A percentile compares a stretch with the other conserved stretches of the same genome.
phyloP scores from a whole-genome alignment of 805 yeast genomes.

The Starmerella sirachaensis region DNA sequence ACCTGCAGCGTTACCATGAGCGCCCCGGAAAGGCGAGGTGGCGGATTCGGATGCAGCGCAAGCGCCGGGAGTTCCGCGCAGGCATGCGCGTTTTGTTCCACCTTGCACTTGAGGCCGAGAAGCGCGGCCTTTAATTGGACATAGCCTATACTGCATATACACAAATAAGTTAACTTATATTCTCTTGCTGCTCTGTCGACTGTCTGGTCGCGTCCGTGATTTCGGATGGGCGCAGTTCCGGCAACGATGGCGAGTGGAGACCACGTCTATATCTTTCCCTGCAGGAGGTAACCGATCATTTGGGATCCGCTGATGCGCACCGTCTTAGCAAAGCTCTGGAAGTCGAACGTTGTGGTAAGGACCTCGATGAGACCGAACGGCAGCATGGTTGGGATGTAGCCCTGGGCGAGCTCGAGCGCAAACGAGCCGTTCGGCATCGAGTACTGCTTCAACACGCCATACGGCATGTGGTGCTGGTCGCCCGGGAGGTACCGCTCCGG shows the following conservation, averaged over 20 bases:
- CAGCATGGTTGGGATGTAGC: conserved; percentile 96
- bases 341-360: conserved; percentile 70
- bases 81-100: conserved; percentile 28
- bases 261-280: conserved; percentile 60
- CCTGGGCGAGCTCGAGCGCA: conserved; percentile 94
- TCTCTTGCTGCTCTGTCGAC: background rate
- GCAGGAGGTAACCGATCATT: conserved; percentile 54
- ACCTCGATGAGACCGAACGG: conserved; percentile 89
- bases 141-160: too few relatives aligned
- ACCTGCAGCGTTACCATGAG: conserved; percentile 26
- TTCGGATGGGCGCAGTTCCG: too few relatives aligned
- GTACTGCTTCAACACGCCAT: conserved; percentile 74
- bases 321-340: conserved; percentile 55
- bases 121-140: conserved; percentile 19
- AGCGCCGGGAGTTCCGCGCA: conserved; percentile 25
- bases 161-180: too few relatives aligned
- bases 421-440: conserved; percentile 68
- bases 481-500: conserved; percentile 76
- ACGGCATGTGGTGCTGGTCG: conserved; percentile 63
- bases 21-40: conserved; percentile 28
- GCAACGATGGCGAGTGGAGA: too few relatives aligned
- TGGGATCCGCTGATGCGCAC: conserved; percentile 62
- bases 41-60: conserved; percentile 26
- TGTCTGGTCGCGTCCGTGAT: background rate
- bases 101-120: conserved; percentile 27